Evolutionary conservation across 179 eudicot species (phyloP).

Genomic region (Carnegiea gigantea): DNA sequence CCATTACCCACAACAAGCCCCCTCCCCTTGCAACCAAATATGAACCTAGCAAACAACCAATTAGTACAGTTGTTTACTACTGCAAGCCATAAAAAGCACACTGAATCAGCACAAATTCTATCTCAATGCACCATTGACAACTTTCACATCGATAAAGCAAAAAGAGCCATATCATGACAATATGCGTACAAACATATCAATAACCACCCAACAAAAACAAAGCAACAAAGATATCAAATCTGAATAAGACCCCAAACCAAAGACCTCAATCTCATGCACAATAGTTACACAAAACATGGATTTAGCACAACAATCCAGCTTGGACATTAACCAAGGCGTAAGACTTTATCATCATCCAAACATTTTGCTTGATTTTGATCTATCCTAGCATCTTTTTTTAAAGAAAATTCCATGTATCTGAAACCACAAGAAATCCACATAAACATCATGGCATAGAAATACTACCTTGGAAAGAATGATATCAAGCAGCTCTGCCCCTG

Average conservation of each 20-base stretch:
- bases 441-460: not conserved
- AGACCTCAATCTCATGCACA: conserved; percentile 1
- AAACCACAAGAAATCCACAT: not conserved
- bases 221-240: not conserved
- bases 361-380: not conserved
- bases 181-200: no score
- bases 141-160: no score
- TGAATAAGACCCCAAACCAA: not conserved
- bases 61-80: no score
- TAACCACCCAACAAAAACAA: not conserved
- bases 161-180: no score
- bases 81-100: no score
- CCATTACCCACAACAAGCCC: no score
- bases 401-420: not conserved
- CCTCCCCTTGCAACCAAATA: no score
- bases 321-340: not conserved
- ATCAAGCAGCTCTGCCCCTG: conserved; percentile 27
- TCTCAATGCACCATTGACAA: no score
- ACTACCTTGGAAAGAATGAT: conserved; percentile 24
- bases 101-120: not conserved
- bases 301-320: not conserved
- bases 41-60: no score
- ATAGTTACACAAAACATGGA: not conserved
- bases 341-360: not conserved
- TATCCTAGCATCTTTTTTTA: not conserved